Conservation (phyloP, 441 rosid species). For the Theobroma grandiflorum region DNA sequence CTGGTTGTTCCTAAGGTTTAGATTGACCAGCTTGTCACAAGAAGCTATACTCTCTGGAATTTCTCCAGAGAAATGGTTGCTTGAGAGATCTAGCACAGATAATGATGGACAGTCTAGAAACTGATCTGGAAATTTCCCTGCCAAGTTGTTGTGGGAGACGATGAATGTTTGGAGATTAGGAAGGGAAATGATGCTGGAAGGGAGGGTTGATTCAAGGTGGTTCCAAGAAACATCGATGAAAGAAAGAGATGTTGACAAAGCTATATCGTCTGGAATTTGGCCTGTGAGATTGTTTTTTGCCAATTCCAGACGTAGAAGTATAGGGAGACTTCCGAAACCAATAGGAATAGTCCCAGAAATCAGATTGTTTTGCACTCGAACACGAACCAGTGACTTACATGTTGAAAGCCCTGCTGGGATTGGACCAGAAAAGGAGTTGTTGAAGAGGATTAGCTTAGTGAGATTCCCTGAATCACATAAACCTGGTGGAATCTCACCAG, state of each 20-base stretch:
- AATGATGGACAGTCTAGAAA: conserved; percentile 73
- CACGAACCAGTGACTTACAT: conserved; percentile 71
- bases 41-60: conserved; percentile 67
- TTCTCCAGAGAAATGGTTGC: conserved; percentile 65
- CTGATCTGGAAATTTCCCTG: conserved; percentile 64
- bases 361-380: conserved; percentile 72
- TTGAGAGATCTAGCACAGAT: conserved; percentile 70
- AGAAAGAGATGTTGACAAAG: conserved; percentile 72
- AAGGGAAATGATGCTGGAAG: conserved; percentile 72
- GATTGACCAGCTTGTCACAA: conserved; percentile 66
- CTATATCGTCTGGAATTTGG: conserved; percentile 72
- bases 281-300: conserved; percentile 85
- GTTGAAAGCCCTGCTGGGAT: conserved; percentile 60
- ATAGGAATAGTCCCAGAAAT: conserved; percentile 72
- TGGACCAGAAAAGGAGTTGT: conserved; percentile 69
- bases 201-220: conserved; percentile 67
- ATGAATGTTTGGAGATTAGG: conserved; percentile 76
- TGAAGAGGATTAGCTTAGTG: conserved; percentile 83
- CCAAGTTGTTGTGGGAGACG: conserved; percentile 71
- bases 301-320: conserved; percentile 82
- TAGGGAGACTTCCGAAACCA: conserved; percentile 72
- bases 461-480: conserved; percentile 71
- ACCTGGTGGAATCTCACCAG: conserved; percentile 70
- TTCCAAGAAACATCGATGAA: conserved; percentile 84
- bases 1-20: conserved; percentile 62